Evolutionary conservation across 371 early-diverging fungal species (phyloP).

Genomic region (Rhizopus arrhizus): DNA sequence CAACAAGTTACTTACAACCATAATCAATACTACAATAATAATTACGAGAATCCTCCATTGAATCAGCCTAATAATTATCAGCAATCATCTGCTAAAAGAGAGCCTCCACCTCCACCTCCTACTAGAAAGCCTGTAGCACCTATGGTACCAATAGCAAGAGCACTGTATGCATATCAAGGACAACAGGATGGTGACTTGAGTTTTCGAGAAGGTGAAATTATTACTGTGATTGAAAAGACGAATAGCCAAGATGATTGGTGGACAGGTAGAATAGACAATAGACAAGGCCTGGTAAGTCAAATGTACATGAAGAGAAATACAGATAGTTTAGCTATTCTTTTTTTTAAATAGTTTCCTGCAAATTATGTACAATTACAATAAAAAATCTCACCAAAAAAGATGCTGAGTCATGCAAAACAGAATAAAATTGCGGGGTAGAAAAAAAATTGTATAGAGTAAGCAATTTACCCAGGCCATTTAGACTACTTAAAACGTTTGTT

Average conservation of each 20-base stretch:
- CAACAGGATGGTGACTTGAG: constrained; percentile 75
- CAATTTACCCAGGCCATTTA: constrained; percentile 7
- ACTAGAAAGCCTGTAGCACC: constrained; percentile 23
- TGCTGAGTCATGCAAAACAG: constrained; percentile 6
- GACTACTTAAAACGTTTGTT: not conserved
- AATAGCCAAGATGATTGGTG: constrained; percentile 84
- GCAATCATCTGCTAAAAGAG: constrained; percentile 15
- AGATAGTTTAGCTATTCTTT: not conserved
- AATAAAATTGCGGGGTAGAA: constrained; percentile 1
- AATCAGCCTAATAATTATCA: not conserved
- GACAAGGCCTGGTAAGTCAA: constrained; percentile 65
- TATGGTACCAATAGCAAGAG: constrained; percentile 47
- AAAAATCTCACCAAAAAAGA: not conserved
- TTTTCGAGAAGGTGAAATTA: constrained; percentile 78
- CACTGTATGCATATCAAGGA: constrained; percentile 76
- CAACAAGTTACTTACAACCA: not conserved
- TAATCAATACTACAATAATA: constrained; percentile 4
- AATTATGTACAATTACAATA: constrained; percentile 67
- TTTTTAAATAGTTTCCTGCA: constrained; percentile 67
- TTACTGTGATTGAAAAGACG: constrained; percentile 69
- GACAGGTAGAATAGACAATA: constrained; percentile 69
- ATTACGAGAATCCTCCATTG: not conserved
- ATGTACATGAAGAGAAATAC: not conserved
- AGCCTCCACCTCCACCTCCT: constrained; percentile 25
- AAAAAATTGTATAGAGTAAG: constrained; percentile 2